phyloP scores from a whole-genome alignment of 345 rosid species.

The Conringia planisiliqua region DNA sequence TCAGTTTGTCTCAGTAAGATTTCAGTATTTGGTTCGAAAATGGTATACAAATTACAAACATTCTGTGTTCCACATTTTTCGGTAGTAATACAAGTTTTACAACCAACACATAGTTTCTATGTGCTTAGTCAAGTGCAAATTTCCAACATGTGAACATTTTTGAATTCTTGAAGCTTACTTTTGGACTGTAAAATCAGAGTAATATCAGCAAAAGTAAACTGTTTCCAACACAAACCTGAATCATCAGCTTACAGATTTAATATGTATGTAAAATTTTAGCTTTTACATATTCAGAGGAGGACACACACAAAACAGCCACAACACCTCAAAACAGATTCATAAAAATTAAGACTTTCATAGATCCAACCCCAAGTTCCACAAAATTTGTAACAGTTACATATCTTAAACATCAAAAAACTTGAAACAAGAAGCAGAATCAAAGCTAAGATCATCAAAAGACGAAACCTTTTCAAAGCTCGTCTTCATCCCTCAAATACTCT shows the following conservation, averaged over 20 bases:
- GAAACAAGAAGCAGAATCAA: constrained; percentile 22
- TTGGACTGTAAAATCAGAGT: not conserved
- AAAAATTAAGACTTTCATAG: constrained; percentile 5
- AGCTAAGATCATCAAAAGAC: not conserved
- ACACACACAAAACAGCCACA: not conserved
- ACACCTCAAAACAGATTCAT: constrained; percentile 5
- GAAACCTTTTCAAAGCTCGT: constrained; percentile 55
- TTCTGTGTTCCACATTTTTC: not conserved
- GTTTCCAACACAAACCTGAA: not conserved
- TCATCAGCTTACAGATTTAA: not conserved
- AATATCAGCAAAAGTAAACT: not conserved
- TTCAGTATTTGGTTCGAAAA: not conserved
- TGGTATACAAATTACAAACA: not conserved
- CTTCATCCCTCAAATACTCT: constrained; percentile 88
- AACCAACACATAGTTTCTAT: too few species aligned
- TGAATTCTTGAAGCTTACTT: too few species aligned
- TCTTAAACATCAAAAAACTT: not conserved
- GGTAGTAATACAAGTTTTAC: too few species aligned
- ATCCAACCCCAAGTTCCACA: constrained; percentile 18
- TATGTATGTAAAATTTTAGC: not conserved
- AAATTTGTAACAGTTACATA: constrained; percentile 12
- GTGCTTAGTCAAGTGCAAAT: too few species aligned
- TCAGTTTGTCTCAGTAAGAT: not conserved
- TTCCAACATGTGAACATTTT: too few species aligned
- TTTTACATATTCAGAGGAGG: not conserved